Evolutionary conservation across 2,329 filamentous ascomycete species (phyloP).

Genomic region (Stagonosporopsis rhizophila): DNA sequence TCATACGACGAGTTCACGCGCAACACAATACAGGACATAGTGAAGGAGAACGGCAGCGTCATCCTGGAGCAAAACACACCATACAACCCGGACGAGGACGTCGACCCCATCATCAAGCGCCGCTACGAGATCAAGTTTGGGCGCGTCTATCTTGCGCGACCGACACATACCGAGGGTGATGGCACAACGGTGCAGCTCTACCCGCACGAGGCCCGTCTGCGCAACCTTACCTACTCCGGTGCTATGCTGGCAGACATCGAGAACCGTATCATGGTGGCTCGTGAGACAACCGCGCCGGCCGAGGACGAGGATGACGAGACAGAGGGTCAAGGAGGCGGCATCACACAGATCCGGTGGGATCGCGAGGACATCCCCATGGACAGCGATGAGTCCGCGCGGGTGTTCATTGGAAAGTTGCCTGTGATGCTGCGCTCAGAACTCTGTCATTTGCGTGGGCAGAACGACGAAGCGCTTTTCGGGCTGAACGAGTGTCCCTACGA

Average conservation of each 20-base stretch:
- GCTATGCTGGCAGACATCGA: constrained; percentile 89
- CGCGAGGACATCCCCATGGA: constrained; percentile 56
- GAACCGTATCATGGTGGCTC: constrained; percentile 82
- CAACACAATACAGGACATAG: constrained; percentile 91
- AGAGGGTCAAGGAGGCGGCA: constrained; percentile 37
- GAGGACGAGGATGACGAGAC: constrained; percentile 70
- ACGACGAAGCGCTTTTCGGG: constrained; percentile 84
- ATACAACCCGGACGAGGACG: constrained; percentile 72
- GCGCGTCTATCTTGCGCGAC: constrained; percentile 84
- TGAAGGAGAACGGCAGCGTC: constrained; percentile 88
- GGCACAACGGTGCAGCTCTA: constrained; percentile 84
- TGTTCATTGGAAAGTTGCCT: constrained; percentile 94
- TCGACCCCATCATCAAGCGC: constrained; percentile 78
- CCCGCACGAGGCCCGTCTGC: constrained; percentile 92
- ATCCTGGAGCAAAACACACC: constrained; percentile 94
- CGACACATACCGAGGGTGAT: constrained; percentile 91
- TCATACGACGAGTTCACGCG: constrained; percentile 98
- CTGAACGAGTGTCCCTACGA: constrained; percentile 98
- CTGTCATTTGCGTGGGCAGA: constrained; percentile 84
- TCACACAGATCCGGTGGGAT: constrained; percentile 55
- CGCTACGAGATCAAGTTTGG: constrained; percentile 97
- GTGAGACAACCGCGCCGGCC: constrained; percentile 72
- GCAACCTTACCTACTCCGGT: constrained; percentile 94
- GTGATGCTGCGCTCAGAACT: constrained; percentile 99
- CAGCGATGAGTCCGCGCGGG: constrained; percentile 68